A percentile compares a stretch with the other conserved stretches of the same genome.
These are phyloP conservation scores for Dissophora ornata DNA, from an alignment of 192 early-diverging fungal species.

Conservation along the genomic window DNA sequence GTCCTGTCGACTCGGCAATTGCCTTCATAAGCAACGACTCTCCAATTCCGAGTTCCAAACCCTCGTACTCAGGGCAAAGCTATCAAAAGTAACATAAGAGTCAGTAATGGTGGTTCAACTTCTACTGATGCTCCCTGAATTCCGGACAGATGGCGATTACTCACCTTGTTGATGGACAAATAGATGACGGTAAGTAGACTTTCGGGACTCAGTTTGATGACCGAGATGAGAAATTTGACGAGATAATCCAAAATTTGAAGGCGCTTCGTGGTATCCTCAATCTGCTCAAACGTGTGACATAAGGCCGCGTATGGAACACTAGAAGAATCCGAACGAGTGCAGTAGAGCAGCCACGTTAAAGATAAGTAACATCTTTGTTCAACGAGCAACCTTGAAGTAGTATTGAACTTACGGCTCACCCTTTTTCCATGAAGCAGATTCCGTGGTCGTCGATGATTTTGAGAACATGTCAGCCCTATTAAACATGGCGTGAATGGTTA, in stretches of 20 bases:
- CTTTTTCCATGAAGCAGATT: slow-evolving; percentile 57
- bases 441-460: slow-evolving; percentile 18
- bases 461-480: slow-evolving; percentile 50
- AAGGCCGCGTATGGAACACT: slow-evolving; percentile 86
- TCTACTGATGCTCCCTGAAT: no score
- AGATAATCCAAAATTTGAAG: slow-evolving; percentile 79
- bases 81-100: slow-evolving; percentile 35
- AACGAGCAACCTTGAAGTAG: no score
- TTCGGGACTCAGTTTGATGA: slow-evolving; percentile 74
- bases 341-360: background rate
- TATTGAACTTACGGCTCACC: slow-evolving; percentile 62
- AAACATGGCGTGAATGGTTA: no score
- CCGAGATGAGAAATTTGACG: slow-evolving; percentile 73
- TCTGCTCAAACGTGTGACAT: slow-evolving; percentile 90
- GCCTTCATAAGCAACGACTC: slow-evolving; percentile 94
- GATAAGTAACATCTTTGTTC: no score
- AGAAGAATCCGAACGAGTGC: slow-evolving; percentile 2
- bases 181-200: slow-evolving; percentile 83
- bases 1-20: slow-evolving; percentile 90
- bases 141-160: background rate
- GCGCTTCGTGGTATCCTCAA: slow-evolving; percentile 92
- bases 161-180: slow-evolving; percentile 90
- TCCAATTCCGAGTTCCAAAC: slow-evolving; percentile 95
- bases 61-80: slow-evolving; percentile 94
- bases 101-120: background rate